These are phyloP conservation scores for Apiospora arundinis DNA, from an alignment of 2,329 filamentous ascomycete genomes.

Conservation along the genomic window DNA sequence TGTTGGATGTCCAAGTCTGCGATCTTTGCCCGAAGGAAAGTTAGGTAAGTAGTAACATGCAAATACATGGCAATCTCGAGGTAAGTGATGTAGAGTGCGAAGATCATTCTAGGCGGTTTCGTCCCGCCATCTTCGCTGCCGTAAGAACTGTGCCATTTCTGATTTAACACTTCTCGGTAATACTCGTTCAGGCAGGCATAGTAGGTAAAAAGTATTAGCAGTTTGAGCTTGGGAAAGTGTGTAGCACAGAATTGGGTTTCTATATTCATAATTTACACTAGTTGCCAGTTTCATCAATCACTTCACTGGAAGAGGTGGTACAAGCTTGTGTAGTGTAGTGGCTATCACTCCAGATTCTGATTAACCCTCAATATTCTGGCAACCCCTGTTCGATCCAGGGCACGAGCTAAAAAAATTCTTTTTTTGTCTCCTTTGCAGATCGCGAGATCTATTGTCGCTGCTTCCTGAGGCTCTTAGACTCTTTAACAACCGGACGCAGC, in stretches of 20 bases:
- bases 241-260: too few species aligned
- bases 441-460: too few species aligned
- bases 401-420: not conserved
- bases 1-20: not conserved
- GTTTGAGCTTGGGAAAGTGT: not conserved
- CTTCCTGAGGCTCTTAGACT: too few species aligned
- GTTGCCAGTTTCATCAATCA: too few species aligned
- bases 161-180: too few species aligned
- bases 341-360: constrained; percentile 18
- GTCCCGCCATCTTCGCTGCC: not conserved
- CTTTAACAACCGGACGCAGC: not conserved
- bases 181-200: too few species aligned
- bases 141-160: not conserved
- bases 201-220: not conserved
- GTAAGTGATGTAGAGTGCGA: not conserved
- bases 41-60: not conserved
- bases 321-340: constrained; percentile 19
- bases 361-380: not conserved
- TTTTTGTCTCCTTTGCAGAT: not conserved
- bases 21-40: not conserved
- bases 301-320: too few species aligned
- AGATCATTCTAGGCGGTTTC: not conserved
- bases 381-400: constrained; percentile 18
- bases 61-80: not conserved
- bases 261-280: too few species aligned